Conservation (phyloP, 2,329 filamentous ascomycete genomes). For the Trichoderma polysporum region DNA sequence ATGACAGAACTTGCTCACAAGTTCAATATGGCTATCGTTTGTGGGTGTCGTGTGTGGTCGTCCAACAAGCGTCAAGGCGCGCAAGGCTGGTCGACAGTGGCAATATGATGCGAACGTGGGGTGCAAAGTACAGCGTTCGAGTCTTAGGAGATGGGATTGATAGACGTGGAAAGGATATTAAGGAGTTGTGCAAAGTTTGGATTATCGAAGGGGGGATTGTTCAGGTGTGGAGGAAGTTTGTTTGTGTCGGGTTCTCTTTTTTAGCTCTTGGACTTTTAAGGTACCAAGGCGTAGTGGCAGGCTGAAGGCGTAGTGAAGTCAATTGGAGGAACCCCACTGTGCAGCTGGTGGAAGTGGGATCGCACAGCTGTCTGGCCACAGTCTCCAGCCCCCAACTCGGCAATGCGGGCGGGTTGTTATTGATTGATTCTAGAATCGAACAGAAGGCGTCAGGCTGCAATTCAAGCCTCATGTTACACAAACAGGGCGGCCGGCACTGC, state of each 20-base stretch:
- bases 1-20: constrained; percentile 10
- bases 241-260: constrained; percentile 19
- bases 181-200: background rate
- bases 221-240: constrained; percentile 18
- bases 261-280: constrained; percentile 16
- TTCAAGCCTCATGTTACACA: background rate
- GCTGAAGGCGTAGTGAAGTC: constrained; percentile 21
- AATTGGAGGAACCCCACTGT: constrained; percentile 20
- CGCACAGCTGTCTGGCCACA: constrained; percentile 14
- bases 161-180: background rate
- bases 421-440: constrained; percentile 20
- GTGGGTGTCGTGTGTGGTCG: constrained; percentile 18
- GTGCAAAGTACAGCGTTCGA: background rate
- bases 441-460: constrained; percentile 17
- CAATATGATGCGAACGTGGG: constrained; percentile 7
- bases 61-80: constrained; percentile 9
- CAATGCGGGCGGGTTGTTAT: background rate
- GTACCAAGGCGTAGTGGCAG: constrained; percentile 17
- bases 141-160: background rate
- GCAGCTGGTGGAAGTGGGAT: no score
- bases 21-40: constrained; percentile 5
- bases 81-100: background rate
- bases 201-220: background rate
- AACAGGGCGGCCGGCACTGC: background rate
- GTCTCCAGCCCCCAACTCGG: background rate